Conservation (phyloP, 129 eudicot genomes). For the Chrysanthemum makinoi region DNA sequence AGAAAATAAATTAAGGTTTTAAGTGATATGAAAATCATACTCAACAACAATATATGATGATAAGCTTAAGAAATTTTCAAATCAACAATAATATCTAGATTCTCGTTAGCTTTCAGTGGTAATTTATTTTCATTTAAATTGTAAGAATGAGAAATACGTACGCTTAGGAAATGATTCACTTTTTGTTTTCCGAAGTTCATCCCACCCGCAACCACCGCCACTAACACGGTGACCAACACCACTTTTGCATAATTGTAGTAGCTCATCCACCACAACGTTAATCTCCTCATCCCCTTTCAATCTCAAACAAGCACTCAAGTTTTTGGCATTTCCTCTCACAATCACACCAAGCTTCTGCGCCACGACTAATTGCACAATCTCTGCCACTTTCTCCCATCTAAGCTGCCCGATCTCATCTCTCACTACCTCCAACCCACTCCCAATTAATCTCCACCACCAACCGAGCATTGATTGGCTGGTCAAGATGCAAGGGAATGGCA, state of each 20-base stretch:
- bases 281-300: slow-evolving; percentile 17
- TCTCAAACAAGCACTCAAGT: slow-evolving; percentile 9
- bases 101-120: too few species aligned
- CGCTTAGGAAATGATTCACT: background rate
- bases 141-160: too few species aligned
- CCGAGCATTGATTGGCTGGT: slow-evolving; percentile 28
- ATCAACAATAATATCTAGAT: too few species aligned
- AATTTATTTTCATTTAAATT: too few species aligned
- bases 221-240: background rate
- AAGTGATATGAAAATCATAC: too few species aligned
- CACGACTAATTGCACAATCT: slow-evolving; percentile 14
- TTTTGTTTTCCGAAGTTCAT: background rate
- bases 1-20: too few species aligned
- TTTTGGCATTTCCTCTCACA: slow-evolving; percentile 17
- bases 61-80: too few species aligned
- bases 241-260: background rate
- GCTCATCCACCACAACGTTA: background rate
- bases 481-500: slow-evolving; percentile 28
- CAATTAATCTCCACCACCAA: slow-evolving; percentile 14
- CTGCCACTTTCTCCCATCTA: slow-evolving; percentile 6
- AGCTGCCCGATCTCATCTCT: slow-evolving; percentile 16
- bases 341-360: background rate
- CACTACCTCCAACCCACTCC: slow-evolving; percentile 18
- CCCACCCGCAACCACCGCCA: background rate
- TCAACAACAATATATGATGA: too few species aligned